A percentile compares a stretch with the other conserved stretches of the same genome.
Evolutionary conservation across 1,284 basidiomycete genomes (phyloP).

Genomic region (Heterobasidion parviporum): DNA sequence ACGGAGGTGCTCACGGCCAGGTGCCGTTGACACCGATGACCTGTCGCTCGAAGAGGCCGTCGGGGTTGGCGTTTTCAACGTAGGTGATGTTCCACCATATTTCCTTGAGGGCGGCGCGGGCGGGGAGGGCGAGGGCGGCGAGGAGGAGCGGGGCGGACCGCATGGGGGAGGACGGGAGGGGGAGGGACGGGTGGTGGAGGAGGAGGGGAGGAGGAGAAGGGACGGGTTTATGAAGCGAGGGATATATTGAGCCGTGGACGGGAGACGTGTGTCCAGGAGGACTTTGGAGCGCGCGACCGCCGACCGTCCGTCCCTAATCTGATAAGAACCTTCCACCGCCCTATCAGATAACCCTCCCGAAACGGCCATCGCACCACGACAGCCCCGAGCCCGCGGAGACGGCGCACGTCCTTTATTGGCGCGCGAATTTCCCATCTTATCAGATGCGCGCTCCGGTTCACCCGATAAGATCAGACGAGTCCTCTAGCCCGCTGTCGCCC

Average conservation of each 20-base stretch:
- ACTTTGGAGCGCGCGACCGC: too few relatives aligned
- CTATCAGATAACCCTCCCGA: slow-evolving; percentile 8
- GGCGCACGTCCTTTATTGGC: not conserved
- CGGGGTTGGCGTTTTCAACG: slow-evolving; percentile 65
- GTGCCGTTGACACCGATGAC: slow-evolving; percentile 85
- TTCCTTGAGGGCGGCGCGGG: slow-evolving; percentile 53
- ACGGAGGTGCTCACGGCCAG: slow-evolving; percentile 79
- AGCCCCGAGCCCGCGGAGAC: too few relatives aligned
- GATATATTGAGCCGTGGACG: not conserved
- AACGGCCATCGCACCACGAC: too few relatives aligned
- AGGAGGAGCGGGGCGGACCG: slow-evolving; percentile 9
- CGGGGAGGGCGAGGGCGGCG: slow-evolving; percentile 25
- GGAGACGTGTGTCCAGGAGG: too few relatives aligned
- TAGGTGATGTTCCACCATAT: slow-evolving; percentile 80
- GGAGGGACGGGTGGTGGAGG: not conserved
- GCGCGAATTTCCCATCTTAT: slow-evolving; percentile 10
- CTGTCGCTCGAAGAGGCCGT: slow-evolving; percentile 62
- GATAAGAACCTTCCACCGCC: slow-evolving; percentile 8
- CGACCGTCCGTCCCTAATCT: slow-evolving; percentile 1
- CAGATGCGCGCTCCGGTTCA: slow-evolving; percentile 6
- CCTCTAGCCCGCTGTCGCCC: not conserved
- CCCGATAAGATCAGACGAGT: not conserved
- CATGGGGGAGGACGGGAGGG: slow-evolving; percentile 1
- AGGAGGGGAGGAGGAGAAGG: not conserved
- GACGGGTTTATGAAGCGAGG: not conserved